Evolutionary conservation across 352 stramenopile genomes (phyloP), one percentile per base, ranked within the genome.

Genomic region (Phytophthora colocasiae): DNA sequence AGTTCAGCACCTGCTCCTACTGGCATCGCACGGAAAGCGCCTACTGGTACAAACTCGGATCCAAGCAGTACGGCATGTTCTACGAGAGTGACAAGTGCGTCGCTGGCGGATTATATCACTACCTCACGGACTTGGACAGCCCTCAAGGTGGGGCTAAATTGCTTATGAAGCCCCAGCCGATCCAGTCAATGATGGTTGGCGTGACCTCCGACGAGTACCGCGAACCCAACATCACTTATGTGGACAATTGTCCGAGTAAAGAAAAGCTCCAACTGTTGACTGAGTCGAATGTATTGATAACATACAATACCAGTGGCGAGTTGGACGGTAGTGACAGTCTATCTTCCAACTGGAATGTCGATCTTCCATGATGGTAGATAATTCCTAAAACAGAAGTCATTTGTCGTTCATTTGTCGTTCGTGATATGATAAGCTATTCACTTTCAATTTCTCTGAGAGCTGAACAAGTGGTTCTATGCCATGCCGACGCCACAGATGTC

Each of bases 1-100:
- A 67, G n/a, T 51, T 67, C 51, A 40, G 43, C 27, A 55, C 12
- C 19, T 67, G 59, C 17, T 51, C 41, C 8, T 51, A 67, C 59
- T 62, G 34, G 51, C 22, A 44, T n/a, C 22, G 31, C 4, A 29
- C 32, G 22, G 10, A 14, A 10, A 27, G 11, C n/a, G 27, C 57
- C 6, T 49, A 45, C 40, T 67, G 59, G 59, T 51, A 43, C 9
- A 38, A 40, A 27, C 50, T 67, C 34, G 27, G 32, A 1, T 27
- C 31, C 11, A 55, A 62, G 3, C 43, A 61, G 9, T 51, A 51
- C 32, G 59, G 5, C 24, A 36, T 32, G 32, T 61, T 56, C 9
- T 67, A 62, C 24, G 59, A 55, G 38, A 62, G 49, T 6, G 34
- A 62, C 10, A 62, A 56, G 31, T 67, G 59, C 51, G 36, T 45